Base-by-base conservation (phyloP, 768 basidiomycete species). In the Pholiota molesta region DNA sequence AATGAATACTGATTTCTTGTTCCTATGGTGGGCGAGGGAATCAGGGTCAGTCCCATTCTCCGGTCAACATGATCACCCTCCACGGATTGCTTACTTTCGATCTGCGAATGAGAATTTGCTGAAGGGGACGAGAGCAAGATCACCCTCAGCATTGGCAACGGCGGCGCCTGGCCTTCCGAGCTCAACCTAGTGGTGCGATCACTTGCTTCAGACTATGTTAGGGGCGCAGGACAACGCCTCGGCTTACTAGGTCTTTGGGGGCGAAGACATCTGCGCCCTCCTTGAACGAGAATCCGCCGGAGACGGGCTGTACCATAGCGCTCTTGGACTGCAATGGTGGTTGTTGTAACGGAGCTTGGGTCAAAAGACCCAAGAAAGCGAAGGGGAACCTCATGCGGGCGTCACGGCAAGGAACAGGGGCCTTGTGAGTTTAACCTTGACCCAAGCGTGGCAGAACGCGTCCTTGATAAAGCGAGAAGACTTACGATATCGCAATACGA, bases 91-190 rank as follows among this genome's bases (percentile, higher is more conserved):
- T 71, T 66, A 94, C 91, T 88, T 88, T 71, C 90, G 87, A 60
- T 90, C 86, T 54, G 87, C 79, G 61, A 93, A 82, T 13, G 88
- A 88, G 72, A 87, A 91, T 73, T 87, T 84, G 75, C 82, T 86
- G 69, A 86, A 78, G 2, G 88, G 78, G 19, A 91, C 79, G 61
- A 93, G 71, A 23, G 86, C 85, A 66, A 95, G 74, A 74, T 91
- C 87, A 23, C 90, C 92, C 0, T 76, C 79, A 16, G 78, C 73
- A 68, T 92, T 94, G 17, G 91, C 82, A n/a, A 86, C 75, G 6
- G 88, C 90, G 13, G 68, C 70, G 1, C 87, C 86, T 5, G 93
- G 89, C 57, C 93, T 81, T 11, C 83, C 84, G 44, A 95, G 80
- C 70, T 84, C 72, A 54, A 93, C 68, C 80, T 81, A 45, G 17